Conservation (phyloP, 1,284 basidiomycete genomes). For the Bjerkandera adusta region DNA sequence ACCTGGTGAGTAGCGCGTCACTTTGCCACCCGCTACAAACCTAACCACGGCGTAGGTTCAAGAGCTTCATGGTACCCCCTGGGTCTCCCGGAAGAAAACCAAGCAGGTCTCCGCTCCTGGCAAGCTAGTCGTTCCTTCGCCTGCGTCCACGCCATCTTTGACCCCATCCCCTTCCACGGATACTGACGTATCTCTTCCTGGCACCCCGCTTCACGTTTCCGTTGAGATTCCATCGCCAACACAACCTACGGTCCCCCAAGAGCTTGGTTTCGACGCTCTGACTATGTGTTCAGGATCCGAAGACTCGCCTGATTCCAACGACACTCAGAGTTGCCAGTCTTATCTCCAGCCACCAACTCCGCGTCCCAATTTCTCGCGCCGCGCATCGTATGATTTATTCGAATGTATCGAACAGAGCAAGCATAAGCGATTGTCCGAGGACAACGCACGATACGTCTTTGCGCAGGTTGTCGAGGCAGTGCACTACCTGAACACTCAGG, state of each 20-base stretch:
- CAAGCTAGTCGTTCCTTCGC: conserved; percentile 28
- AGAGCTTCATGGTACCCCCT: conserved; percentile 89
- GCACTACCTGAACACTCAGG: conserved; percentile 70
- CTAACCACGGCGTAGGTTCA: conserved; percentile 58
- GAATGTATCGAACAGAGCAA: conserved; percentile 89
- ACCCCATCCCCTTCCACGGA: conserved; percentile 59
- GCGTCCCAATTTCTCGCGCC: conserved; percentile 59
- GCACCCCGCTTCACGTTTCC: conserved; percentile 35
- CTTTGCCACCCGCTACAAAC: conserved; percentile 5
- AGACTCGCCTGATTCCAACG: too few relatives aligned
- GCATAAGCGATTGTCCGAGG: conserved; percentile 77
- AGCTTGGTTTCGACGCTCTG: background rate
- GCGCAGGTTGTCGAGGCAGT: conserved; percentile 87
- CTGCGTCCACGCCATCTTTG: conserved; percentile 37
- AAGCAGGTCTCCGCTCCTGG: conserved; percentile 29
- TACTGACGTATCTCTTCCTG: conserved; percentile 28
- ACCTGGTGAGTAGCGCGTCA: conserved; percentile 58
- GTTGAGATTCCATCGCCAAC: conserved; percentile 35
- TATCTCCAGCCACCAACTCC: conserved; percentile 19
- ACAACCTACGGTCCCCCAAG: background rate
- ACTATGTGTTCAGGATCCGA: background rate
- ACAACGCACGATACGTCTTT: conserved; percentile 80
- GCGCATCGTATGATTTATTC: conserved; percentile 87
- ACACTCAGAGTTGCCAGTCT: conserved; percentile 3
- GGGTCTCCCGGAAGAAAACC: conserved; percentile 44